Percentiles rank a stretch among this genome's conserved stretches.
These are phyloP conservation scores for Furculomyces boomerangus DNA, from an alignment of 371 early-diverging fungal species.

Conservation along the genomic window DNA sequence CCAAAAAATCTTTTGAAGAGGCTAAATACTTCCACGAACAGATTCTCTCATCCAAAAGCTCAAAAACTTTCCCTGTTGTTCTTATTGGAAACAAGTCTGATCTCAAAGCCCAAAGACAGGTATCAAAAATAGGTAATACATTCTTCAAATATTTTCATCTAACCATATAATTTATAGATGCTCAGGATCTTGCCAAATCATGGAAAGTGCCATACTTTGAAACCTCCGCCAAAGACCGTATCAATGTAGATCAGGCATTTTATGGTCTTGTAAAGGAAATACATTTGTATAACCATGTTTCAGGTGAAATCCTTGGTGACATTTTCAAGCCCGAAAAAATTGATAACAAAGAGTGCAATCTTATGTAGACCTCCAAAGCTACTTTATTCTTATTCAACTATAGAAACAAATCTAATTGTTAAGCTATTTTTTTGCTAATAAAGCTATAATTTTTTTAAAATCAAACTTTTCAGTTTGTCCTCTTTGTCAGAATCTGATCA, in stretches of 20 bases:
- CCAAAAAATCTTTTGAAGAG: constrained; percentile 59
- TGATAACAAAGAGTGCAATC: neutral
- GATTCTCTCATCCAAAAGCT: constrained; percentile 65
- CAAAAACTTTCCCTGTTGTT: constrained; percentile 66
- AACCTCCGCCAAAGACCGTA: constrained; percentile 73
- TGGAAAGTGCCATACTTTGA: constrained; percentile 71
- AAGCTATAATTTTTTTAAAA: neutral
- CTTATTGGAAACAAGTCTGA: constrained; percentile 93
- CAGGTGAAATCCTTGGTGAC: neutral
- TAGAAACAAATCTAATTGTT: too few relatives aligned
- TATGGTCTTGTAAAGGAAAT: constrained; percentile 73
- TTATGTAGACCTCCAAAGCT: constrained; percentile 2
- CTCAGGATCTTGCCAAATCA: constrained; percentile 53
- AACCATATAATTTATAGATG: constrained; percentile 28
- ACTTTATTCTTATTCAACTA: too few relatives aligned
- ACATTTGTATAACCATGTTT: constrained; percentile 7
- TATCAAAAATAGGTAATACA: constrained; percentile 31
- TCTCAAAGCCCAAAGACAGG: constrained; percentile 54
- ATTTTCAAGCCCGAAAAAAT: neutral
- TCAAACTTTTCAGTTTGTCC: too few relatives aligned
- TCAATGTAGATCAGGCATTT: constrained; percentile 84
- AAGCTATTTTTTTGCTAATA: too few relatives aligned
- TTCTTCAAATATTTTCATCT: neutral
- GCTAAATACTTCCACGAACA: constrained; percentile 54
- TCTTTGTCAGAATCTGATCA: constrained; percentile 60